Evolutionary conservation across 1,284 basidiomycete genomes (phyloP), one percentile per base, ranked within the genome.

Genomic region (Puccinia triticina): DNA sequence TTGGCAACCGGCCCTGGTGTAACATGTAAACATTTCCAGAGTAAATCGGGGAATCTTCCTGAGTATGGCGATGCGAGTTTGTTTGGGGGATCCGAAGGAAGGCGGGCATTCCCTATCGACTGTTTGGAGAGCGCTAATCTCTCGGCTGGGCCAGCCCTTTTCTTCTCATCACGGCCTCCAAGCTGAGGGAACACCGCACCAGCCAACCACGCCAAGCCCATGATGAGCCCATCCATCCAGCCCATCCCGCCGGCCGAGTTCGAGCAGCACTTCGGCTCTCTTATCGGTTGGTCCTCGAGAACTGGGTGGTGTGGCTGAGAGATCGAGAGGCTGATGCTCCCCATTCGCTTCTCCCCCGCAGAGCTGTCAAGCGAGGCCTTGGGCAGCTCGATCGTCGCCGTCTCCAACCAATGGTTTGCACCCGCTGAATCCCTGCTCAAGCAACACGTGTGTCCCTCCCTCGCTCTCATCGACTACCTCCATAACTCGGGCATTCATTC

Each of bases 351-450:
- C 59, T 26, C n/a, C 2, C 59, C 18, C 32, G 32, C 4, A 84
- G 97, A 99, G 88, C 90, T 98, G 34, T 98, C 96, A 26, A 94
- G 93, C 84, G 91, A 92, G 23, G 92, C 92, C 0, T 89, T 98
- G 18, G 96, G 95, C 34, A 95, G 92, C 16, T 87, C 89, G 81
- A 89, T 98, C 83, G 87, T 93, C 46, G 89, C 90, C 11, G 92
- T 93, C 79, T 97, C 94, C 7, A 96, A 99, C 87, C 95, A 99
- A 84, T 99, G 98, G 89, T 99, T 99, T 86, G 95, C 94, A 14
- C 91, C 92, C 84, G 94, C 93, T 0, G 90, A 89, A 83, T 92
- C 97, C 87, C 89, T 99, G 32, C 90, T 99, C 84, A 78, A 78
- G 12, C 91, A 93, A 55, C 91, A 92, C 87, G 95, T 94, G 84